phyloP scores from a whole-genome alignment of 257 asterid species.

The Nicotiana attenuata region DNA sequence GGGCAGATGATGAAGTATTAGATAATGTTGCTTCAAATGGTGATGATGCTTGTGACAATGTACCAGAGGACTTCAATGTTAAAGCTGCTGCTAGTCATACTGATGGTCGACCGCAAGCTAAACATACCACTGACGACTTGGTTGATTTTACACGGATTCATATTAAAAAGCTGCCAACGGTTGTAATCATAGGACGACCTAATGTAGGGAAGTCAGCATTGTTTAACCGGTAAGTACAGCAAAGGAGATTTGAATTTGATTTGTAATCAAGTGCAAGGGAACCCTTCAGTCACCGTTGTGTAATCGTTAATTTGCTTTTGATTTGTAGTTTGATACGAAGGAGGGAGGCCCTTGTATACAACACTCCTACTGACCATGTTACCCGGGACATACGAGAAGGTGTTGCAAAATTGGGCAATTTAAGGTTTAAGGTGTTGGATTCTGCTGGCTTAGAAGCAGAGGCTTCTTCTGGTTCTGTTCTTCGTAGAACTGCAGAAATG shows the following conservation, averaged over 20 bases:
- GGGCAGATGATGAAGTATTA: constrained; percentile 13
- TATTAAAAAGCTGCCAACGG: constrained; percentile 72
- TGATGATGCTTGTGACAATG: background rate
- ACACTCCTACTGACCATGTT: constrained; percentile 93
- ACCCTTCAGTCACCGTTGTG: constrained; percentile 1
- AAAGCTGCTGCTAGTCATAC: constrained; percentile 18
- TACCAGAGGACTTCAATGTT: constrained; percentile 22
- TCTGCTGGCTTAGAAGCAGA: constrained; percentile 99
- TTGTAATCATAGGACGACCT: constrained; percentile 83
- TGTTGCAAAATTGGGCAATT: constrained; percentile 81
- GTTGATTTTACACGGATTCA: constrained; percentile 73
- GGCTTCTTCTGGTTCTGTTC: constrained; percentile 97
- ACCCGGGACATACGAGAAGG: constrained; percentile 95
- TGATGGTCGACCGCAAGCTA: constrained; percentile 25
- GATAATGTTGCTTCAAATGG: constrained; percentile 27
- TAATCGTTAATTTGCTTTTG: constrained; percentile 19
- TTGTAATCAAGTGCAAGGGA: background rate
- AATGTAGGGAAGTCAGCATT: constrained; percentile 96
- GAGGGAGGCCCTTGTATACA: constrained; percentile 98
- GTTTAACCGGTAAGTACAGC: constrained; percentile 71
- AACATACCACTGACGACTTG: constrained; percentile 28
- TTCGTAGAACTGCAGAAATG: constrained; percentile 88
- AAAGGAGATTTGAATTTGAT: background rate
- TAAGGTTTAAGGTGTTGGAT: constrained; percentile 85
- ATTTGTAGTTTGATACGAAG: constrained; percentile 72